These are phyloP conservation scores for Naganishia randhawae DNA, from an alignment of 768 basidiomycete species.

Conservation along the genomic window DNA sequence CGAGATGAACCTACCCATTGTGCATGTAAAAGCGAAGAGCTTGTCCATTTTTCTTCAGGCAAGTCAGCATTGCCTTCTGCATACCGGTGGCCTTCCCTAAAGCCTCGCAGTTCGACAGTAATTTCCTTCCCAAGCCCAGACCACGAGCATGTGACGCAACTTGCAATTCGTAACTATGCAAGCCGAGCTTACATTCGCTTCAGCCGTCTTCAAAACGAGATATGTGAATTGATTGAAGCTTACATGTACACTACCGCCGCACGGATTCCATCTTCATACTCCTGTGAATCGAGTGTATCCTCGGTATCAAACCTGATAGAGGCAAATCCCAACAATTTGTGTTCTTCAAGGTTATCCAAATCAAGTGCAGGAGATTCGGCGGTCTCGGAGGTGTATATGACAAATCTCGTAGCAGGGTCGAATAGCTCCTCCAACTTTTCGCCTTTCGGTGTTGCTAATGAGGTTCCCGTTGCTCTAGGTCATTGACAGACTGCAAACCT, in stretches of 20 bases:
- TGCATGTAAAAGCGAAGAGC: conserved; percentile 8
- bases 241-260: conserved; percentile 14
- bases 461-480: conserved; percentile 6
- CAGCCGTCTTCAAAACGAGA: background rate
- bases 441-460: background rate
- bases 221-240: background rate
- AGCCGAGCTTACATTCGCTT: background rate
- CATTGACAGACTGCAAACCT: background rate
- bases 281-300: conserved; percentile 12
- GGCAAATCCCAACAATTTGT: conserved; percentile 1
- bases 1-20: background rate
- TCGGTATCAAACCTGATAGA: conserved; percentile 17
- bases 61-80: conserved; percentile 17
- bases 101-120: conserved; percentile 10
- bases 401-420: conserved; percentile 2
- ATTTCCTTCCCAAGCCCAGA: background rate
- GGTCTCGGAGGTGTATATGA: background rate
- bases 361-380: background rate
- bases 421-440: conserved; percentile 15
- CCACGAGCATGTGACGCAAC: background rate
- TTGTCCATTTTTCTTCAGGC: conserved; percentile 10
- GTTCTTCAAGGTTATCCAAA: background rate
- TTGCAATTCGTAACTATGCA: conserved; percentile 9
- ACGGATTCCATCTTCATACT: conserved; percentile 8
- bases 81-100: conserved; percentile 2